Evolutionary conservation across 805 yeast genomes (phyloP), one percentile per base, ranked within the genome.

Genomic region (Kodamaea sagamina): DNA sequence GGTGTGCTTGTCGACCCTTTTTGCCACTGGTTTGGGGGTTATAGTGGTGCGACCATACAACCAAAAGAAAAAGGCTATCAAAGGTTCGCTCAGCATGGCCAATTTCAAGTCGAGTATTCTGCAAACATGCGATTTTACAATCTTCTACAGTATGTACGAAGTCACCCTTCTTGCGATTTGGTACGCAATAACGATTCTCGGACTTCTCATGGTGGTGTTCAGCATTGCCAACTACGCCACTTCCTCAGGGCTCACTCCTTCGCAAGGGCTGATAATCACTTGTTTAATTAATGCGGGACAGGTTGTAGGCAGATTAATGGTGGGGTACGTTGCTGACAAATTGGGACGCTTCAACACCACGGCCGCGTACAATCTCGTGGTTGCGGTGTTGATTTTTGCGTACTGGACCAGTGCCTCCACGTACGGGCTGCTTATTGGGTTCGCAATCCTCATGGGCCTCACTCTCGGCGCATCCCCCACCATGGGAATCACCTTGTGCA

Each of bases 241-340:
- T 1, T 2, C 58, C 62, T 38, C 65, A 12, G 89, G 88, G 0
- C 52, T 69, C n/a, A 44, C 61, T 17, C 44, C 57, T 18, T 45
- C 52, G 5, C 68, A 67, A 44, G 65, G 63, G 7, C 58, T 69
- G 8, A 51, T 51, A 31, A 41, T 67, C 17, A 63, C 71, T 26
- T 67, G 72, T 1, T 43, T 67, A 1, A 41, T 68, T 36, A 73
- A 71, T 52, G 74, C 64, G 13, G 64, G 62, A 28, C 76, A 81
- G 39, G 54, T 70, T 1, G 50, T 77, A 21, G 85, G 84, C 6
- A 62, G 86, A 32, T 67, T 79, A 2, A 37, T 62, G 4, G 71
- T 81, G 32, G 80, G 80, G 1, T 51, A 59, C 29, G 13, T 69
- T 7, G 80, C 77, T 13, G 82, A 76, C 53, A 54, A 48, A 7